These are phyloP conservation scores for Entelexis paramagnoliae DNA, from an alignment of 1,139 yeast genomes.

Conservation along the genomic window DNA sequence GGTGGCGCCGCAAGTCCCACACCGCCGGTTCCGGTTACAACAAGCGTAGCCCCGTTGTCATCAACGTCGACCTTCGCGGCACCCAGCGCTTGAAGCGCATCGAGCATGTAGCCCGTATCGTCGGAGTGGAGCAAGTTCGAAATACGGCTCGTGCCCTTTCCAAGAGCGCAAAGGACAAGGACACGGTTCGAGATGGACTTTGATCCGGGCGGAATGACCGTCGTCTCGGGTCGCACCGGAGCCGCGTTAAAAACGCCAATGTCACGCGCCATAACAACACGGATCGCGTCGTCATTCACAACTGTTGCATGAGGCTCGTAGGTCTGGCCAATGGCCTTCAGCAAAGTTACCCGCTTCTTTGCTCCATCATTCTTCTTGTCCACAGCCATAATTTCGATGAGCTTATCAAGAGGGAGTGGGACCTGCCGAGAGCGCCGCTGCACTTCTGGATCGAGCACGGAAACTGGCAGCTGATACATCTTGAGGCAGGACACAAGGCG, in stretches of 20 bases:
- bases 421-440: constrained; percentile 58
- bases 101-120: constrained; percentile 90
- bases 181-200: constrained; percentile 96
- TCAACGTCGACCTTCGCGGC: constrained; percentile 72
- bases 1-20: constrained; percentile 40
- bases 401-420: constrained; percentile 58
- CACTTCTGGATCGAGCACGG: constrained; percentile 64
- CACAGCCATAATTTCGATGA: constrained; percentile 79
- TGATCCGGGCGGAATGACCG: constrained; percentile 85
- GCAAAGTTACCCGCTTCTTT: constrained; percentile 73
- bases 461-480: constrained; percentile 77
- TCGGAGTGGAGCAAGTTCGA: constrained; percentile 84
- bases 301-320: constrained; percentile 80
- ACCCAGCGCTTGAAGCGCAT: constrained; percentile 65
- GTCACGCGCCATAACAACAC: constrained; percentile 79
- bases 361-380: constrained; percentile 95
- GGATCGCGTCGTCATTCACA: constrained; percentile 68
- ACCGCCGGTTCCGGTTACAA: constrained; percentile 83
- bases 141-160: constrained; percentile 71
- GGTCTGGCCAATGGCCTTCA: constrained; percentile 79
- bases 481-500: constrained; percentile 71
- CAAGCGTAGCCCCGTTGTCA: constrained; percentile 82
- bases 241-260: constrained; percentile 45
- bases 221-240: constrained; percentile 32
- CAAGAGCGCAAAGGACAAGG: constrained; percentile 80